phyloP scores from a whole-genome alignment of 2,329 filamentous ascomycete genomes.

The Chaetomiaceae sp. region DNA sequence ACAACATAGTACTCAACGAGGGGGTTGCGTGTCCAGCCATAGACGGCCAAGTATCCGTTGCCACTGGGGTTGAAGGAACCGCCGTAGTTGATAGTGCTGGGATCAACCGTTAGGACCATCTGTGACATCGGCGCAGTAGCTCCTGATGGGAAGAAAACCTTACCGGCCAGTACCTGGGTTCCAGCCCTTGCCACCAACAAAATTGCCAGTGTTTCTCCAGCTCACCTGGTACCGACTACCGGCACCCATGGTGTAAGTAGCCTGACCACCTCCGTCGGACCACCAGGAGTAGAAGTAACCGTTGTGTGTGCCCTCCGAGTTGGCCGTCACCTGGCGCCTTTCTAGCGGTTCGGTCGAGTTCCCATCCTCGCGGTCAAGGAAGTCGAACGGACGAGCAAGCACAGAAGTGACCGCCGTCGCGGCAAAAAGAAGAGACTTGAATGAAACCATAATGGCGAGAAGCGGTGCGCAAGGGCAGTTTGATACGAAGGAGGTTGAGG shows the following conservation, averaged over 20 bases:
- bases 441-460: slow-evolving; percentile 34
- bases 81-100: slow-evolving; percentile 45
- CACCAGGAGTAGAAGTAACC: slow-evolving; percentile 59
- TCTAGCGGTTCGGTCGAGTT: slow-evolving; percentile 24
- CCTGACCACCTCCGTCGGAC: slow-evolving; percentile 47
- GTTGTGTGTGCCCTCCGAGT: slow-evolving; percentile 47
- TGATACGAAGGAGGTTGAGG: background rate
- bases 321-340: slow-evolving; percentile 36
- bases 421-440: slow-evolving; percentile 37
- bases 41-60: slow-evolving; percentile 44
- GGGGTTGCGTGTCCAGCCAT: slow-evolving; percentile 30
- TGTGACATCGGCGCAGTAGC: background rate
- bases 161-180: slow-evolving; percentile 36
- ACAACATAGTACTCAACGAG: slow-evolving; percentile 31
- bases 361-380: slow-evolving; percentile 25
- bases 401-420: slow-evolving; percentile 31
- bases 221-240: slow-evolving; percentile 46
- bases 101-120: background rate
- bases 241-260: slow-evolving; percentile 51
- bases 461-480: background rate
- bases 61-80: slow-evolving; percentile 43
- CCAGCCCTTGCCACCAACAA: slow-evolving; percentile 49
- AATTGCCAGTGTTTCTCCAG: slow-evolving; percentile 46
- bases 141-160: slow-evolving; percentile 3
- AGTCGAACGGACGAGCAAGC: slow-evolving; percentile 35